Base-by-base conservation (phyloP, 2,329 filamentous ascomycete genomes). In the Fusarium camptoceras region DNA sequence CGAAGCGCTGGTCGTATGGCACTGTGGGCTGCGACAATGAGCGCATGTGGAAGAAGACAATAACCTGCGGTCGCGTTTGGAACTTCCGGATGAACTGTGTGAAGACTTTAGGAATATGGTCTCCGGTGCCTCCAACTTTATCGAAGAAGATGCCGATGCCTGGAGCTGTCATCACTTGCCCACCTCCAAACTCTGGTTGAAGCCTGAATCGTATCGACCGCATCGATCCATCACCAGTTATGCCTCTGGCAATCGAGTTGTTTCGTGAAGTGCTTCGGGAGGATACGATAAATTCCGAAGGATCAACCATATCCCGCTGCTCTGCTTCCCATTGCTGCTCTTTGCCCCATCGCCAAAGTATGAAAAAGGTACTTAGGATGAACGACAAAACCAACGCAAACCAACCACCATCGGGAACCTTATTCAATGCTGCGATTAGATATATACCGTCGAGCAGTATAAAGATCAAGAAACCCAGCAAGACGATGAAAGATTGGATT, bases 331-430 rank as follows among this genome's bases (percentile, higher is more conserved):
- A 94, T 76, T 94, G 92, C 64, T 88, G 86, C 75, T 94, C 91
- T 77, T 94, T 94, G 18, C 92, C 92, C 73, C 89, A 94, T 31
- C 92, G 87, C 92, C 92, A 94, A 14, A 94, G 84, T 4, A 93
- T 83, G 75, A 94, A 92, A 44, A 94, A 79, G 44, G 79, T 81
- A 0, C 89, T 86, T 3, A 94, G 84, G 11, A 92, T 80, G 5
- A 83, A 81, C 0, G 91, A 85, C 8, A 94, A 83, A 0, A 88
- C 83, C 3, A 94, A 81, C 0, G 92, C 94, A 75, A 94, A 93
- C 92, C 92, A 94, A 3, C 91, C 92, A 2, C 92, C 92, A 12
- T 90, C 84, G 0, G 92, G 92, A 0, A 94, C 89, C 76, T 94
- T 94, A 49, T 84, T 89, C 2, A 94, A 82, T 0, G 90, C 87